Evolutionary conservation across 805 yeast genomes (phyloP).

Genomic region (Lachancea waltii): DNA sequence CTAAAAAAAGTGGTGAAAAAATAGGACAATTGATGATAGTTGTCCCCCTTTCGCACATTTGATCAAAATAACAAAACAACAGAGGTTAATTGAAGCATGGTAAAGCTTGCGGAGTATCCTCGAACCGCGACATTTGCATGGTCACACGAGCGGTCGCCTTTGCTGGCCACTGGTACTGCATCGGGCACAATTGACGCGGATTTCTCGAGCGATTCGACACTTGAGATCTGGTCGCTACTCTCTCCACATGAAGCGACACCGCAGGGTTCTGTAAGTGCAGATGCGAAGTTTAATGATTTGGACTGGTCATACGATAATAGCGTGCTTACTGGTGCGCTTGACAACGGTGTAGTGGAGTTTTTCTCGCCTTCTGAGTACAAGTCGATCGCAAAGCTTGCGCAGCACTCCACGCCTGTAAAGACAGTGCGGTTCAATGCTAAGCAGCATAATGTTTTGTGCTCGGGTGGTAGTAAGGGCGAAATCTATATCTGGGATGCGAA

Average conservation of each 20-base stretch:
- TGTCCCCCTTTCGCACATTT: conserved; percentile 2
- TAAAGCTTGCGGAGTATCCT: conserved; percentile 74
- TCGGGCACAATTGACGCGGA: conserved; percentile 92
- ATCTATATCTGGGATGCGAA: conserved; percentile 84
- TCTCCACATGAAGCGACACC: conserved; percentile 36
- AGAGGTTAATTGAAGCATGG: conserved; percentile 39
- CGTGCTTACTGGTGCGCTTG: conserved; percentile 86
- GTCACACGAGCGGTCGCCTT: conserved; percentile 72
- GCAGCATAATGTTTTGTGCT: conserved; percentile 64
- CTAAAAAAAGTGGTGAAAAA: not conserved
- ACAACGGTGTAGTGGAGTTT: conserved; percentile 69
- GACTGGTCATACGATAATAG: conserved; percentile 68
- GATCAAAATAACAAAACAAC: not conserved
- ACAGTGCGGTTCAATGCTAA: conserved; percentile 71
- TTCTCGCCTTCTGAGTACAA: conserved; percentile 50
- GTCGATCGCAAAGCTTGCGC: conserved; percentile 45
- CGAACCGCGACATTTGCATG: conserved; percentile 95
- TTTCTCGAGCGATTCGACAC: conserved; percentile 69
- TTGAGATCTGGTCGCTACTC: conserved; percentile 74
- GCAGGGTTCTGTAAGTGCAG: conserved; percentile 40
- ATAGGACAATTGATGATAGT: not conserved
- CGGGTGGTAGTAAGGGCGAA: conserved; percentile 88
- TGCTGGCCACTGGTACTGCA: conserved; percentile 85
- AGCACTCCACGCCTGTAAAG: conserved; percentile 66
- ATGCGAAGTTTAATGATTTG: conserved; percentile 66